Conservation (phyloP, 306 rosid genomes). For the Canavalia gladiata region DNA sequence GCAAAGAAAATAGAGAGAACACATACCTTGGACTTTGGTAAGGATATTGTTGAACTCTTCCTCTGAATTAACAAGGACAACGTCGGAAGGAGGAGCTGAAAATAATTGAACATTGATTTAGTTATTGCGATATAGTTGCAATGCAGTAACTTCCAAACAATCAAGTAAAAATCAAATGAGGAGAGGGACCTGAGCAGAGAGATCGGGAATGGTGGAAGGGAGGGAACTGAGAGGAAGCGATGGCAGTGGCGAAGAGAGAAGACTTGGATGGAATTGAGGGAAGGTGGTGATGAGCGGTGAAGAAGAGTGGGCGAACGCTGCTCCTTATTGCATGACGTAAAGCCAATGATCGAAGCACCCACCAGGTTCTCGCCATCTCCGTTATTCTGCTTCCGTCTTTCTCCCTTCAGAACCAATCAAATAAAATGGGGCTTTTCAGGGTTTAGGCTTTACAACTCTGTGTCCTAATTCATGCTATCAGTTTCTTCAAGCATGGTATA, state of each 20-base stretch:
- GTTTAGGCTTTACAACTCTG: slow-evolving; percentile 13
- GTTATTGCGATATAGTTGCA: not conserved
- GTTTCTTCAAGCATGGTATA: too few species aligned
- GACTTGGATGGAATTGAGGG: slow-evolving; percentile 31
- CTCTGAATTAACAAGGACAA: slow-evolving; percentile 65
- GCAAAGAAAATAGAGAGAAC: not conserved
- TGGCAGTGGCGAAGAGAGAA: slow-evolving; percentile 44
- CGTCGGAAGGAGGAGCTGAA: slow-evolving; percentile 68
- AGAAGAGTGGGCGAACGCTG: slow-evolving; percentile 33
- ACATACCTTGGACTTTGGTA: slow-evolving; percentile 60
- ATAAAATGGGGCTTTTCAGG: not conserved
- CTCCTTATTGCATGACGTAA: slow-evolving; percentile 44
- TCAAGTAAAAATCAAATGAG: not conserved
- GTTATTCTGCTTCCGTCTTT: not conserved
- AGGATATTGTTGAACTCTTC: slow-evolving; percentile 62
- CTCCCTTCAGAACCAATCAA: not conserved
- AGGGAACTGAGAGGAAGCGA: slow-evolving; percentile 43
- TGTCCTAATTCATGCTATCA: too few species aligned
- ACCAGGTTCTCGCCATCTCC: slow-evolving; percentile 49
- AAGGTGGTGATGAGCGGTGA: not conserved
- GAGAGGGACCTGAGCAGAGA: slow-evolving; percentile 51
- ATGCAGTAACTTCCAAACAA: not conserved
- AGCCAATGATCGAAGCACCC: slow-evolving; percentile 44
- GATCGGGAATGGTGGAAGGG: slow-evolving; percentile 44
- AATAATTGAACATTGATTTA: not conserved